Percentiles rank a stretch among this genome's conserved stretches.
These are phyloP conservation scores for Pleomassaria siparia DNA, from an alignment of 2,329 filamentous ascomycete species.

Conservation along the genomic window DNA sequence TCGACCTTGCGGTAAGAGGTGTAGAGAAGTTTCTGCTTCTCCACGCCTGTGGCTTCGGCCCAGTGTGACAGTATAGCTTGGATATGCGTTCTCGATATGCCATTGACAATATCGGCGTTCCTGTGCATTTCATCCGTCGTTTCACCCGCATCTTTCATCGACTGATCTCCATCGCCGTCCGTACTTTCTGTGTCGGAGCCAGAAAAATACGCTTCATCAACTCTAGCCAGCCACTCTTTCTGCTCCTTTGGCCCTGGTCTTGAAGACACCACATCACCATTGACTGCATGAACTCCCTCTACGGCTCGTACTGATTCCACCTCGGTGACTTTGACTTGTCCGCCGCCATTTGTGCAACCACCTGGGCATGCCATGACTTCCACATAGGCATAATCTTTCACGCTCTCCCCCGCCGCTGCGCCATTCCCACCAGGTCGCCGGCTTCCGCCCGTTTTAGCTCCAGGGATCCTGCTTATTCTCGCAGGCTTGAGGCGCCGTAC, in stretches of 20 bases:
- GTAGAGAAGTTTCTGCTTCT: conserved; percentile 70
- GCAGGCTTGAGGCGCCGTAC: conserved; percentile 88
- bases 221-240: conserved; percentile 62
- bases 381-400: conserved; percentile 83
- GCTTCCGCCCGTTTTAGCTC: conserved; percentile 33
- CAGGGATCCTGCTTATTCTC: conserved; percentile 59
- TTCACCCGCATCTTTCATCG: conserved; percentile 19
- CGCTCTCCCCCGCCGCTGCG: conserved; percentile 58
- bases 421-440: conserved; percentile 72
- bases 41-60: conserved; percentile 70
- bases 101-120: conserved; percentile 51
- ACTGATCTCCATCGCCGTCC: conserved; percentile 45
- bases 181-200: conserved; percentile 52
- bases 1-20: conserved; percentile 92
- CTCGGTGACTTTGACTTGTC: conserved; percentile 90
- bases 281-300: conserved; percentile 32
- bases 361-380: conserved; percentile 99
- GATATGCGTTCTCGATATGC: conserved; percentile 67
- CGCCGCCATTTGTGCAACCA: conserved; percentile 97
- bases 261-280: conserved; percentile 32
- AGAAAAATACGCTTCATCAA: conserved; percentile 81
- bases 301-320: conserved; percentile 50
- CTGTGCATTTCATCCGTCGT: conserved; percentile 4
- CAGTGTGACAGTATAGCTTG: conserved; percentile 74
- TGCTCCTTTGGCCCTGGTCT: conserved; percentile 76